phyloP scores from a whole-genome alignment of 1,284 basidiomycete genomes.

The Ganoderma sp. region DNA sequence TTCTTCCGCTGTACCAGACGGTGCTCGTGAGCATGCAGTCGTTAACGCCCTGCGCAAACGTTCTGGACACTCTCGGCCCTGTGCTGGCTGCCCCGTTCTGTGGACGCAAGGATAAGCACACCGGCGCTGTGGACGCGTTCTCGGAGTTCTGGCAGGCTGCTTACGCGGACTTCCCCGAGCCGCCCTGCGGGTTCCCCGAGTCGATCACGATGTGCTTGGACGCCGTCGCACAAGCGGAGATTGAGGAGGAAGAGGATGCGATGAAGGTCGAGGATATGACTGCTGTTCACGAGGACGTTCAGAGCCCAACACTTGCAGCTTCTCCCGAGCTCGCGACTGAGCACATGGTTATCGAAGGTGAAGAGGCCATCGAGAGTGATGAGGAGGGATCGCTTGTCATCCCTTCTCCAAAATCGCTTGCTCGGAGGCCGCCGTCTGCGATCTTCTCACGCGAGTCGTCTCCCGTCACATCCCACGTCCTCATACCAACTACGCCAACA shows the following conservation, averaged over 20 bases:
- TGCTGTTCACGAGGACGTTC: constrained; percentile 11
- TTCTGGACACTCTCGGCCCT: constrained; percentile 51
- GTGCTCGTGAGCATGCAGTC: constrained; percentile 54
- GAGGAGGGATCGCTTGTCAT: constrained; percentile 29
- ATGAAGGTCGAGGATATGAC: constrained; percentile 30
- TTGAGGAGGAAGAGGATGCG: constrained; percentile 28
- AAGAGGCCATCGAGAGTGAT: constrained; percentile 29
- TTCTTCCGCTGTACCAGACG: constrained; percentile 65
- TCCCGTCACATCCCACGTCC: not conserved
- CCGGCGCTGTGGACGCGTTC: constrained; percentile 53
- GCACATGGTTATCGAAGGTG: not conserved
- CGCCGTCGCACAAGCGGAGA: constrained; percentile 24
- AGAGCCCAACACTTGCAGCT: constrained; percentile 6
- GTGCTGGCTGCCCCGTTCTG: constrained; percentile 61
- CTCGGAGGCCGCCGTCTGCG: constrained; percentile 19
- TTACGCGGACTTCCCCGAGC: constrained; percentile 48
- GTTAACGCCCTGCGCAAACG: constrained; percentile 45
- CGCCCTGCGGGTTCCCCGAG: constrained; percentile 56
- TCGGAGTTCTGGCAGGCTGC: constrained; percentile 60
- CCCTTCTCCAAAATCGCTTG: constrained; percentile 29
- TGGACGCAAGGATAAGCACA: constrained; percentile 52
- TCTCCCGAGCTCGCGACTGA: not conserved
- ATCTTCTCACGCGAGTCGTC: constrained; percentile 16
- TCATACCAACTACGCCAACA: constrained; percentile 31
- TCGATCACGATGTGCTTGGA: constrained; percentile 32